Evolutionary conservation across 2,329 filamentous ascomycete genomes (phyloP), one percentile per base, ranked within the genome.

Genomic region (Fusarium gaditjirri): DNA sequence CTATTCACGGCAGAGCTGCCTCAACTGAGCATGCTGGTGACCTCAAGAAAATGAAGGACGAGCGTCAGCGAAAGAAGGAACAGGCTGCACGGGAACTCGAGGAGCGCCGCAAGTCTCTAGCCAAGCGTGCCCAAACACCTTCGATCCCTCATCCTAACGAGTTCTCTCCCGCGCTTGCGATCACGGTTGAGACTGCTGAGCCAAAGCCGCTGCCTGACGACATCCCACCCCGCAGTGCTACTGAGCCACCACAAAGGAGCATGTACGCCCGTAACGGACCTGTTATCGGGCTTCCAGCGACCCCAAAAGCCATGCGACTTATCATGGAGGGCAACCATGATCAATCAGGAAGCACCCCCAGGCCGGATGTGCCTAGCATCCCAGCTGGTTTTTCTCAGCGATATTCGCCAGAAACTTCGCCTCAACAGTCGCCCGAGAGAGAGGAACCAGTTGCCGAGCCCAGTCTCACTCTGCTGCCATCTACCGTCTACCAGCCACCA

Each of bases 251-350:
- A 5, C 82, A 81, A 65, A 86, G 82, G 68, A 86, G 83, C 78
- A 87, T 88, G 79, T 86, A 86, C 68, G 84, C 84, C 38, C 74
- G 79, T 21, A 82, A 78, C 5, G 86, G 86, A 2, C 84, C 87
- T 3, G 86, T 88, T 10, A 87, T 95, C 56, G 95, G 94, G 1
- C 87, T 97, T n/a, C 94, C 95, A 19, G 94, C 94, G 5, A 98
- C 95, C 2, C 95, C 95, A 35, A 91, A 94, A 83, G 94, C 94
- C 2, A 97, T 98, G 94, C 90, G 93, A 25, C 90, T 97, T 3
- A 90, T 93, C 46, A 90, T 95, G 74, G 88, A 89, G 72, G 82
- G 86, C 5, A 87, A 91, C 64, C 83, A 86, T 47, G 75, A 62
- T 83, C 86, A 62, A 38, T 52, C 74, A 46, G 68, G 62, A 33